These are phyloP conservation scores for Cucumis hystrix DNA, from an alignment of 306 rosid species.

Conservation along the genomic window DNA sequence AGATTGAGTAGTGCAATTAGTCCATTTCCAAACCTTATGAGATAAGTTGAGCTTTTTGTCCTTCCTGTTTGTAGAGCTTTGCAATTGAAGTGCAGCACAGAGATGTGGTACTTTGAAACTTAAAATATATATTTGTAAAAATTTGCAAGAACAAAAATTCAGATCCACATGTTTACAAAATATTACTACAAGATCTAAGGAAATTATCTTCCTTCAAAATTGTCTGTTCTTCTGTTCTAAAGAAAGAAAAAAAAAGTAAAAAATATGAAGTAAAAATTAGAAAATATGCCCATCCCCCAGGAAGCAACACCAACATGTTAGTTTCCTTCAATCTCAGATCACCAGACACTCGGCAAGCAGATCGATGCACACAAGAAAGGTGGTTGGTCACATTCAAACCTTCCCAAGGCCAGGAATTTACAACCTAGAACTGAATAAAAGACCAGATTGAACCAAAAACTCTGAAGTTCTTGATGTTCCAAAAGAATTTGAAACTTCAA, in stretches of 20 bases:
- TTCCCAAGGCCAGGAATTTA: conserved; percentile 10
- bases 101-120: not conserved
- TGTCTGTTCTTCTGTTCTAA: not conserved
- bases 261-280: not conserved
- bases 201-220: not conserved
- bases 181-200: not conserved
- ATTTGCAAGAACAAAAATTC: not conserved
- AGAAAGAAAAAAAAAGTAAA: not conserved
- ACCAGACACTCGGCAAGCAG: not conserved
- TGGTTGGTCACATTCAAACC: conserved; percentile 45
- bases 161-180: conserved; percentile 3
- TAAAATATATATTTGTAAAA: not conserved
- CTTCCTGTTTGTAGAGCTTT: not conserved
- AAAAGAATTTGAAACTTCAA: conserved; percentile 48
- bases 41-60: not conserved
- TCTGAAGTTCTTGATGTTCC: conserved; percentile 36
- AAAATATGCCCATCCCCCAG: not conserved
- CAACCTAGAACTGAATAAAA: conserved; percentile 28
- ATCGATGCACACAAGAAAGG: conserved; percentile 33
- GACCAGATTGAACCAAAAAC: conserved; percentile 31
- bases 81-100: not conserved
- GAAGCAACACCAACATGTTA: conserved; percentile 12
- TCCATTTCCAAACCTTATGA: not conserved
- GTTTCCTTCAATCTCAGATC: conserved; percentile 1
- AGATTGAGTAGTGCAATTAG: not conserved